Percentiles rank a stretch among this genome's conserved stretches.
phyloP scores from a whole-genome alignment of 352 stramenopile species.

The Plasmopara viticola region DNA sequence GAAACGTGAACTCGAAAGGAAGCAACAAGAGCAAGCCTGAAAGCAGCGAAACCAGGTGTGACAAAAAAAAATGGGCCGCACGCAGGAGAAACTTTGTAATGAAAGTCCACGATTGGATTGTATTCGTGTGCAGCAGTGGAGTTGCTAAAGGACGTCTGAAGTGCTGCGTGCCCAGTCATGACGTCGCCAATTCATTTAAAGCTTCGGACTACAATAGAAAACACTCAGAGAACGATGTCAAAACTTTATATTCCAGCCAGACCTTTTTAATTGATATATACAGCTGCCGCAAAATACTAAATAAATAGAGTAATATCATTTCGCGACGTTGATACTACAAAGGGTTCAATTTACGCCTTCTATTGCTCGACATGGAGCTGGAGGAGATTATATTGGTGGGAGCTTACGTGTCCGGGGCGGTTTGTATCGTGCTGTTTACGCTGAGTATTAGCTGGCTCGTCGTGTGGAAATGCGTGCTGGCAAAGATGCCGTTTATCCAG shows the following conservation, averaged over 20 bases:
- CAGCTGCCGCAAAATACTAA: no score
- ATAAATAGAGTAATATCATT: neutral
- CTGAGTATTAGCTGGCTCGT: slow-evolving; percentile 67
- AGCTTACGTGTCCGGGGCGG: slow-evolving; percentile 64
- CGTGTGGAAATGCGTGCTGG: slow-evolving; percentile 81
- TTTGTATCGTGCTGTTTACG: slow-evolving; percentile 81
- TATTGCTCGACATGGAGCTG: slow-evolving; percentile 18
- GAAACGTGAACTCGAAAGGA: slow-evolving; percentile 43
- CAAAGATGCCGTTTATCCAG: slow-evolving; percentile 79
- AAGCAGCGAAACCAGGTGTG: slow-evolving; percentile 14
- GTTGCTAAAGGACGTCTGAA: slow-evolving; percentile 12
- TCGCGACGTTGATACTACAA: neutral
- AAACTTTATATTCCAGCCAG: no score
- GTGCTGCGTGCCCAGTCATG: slow-evolving; percentile 21
- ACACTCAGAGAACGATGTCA: no score
- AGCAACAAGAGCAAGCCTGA: slow-evolving; percentile 17
- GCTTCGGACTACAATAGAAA: neutral
- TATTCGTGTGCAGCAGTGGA: slow-evolving; percentile 21
- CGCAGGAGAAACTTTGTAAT: neutral
- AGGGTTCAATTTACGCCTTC: neutral
- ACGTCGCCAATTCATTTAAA: slow-evolving; percentile 39
- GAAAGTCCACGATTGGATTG: slow-evolving; percentile 14
- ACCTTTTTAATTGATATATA: no score
- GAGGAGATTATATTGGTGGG: slow-evolving; percentile 51
- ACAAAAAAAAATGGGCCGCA: slow-evolving; percentile 14